phyloP scores from a whole-genome alignment of 768 basidiomycete genomes.

The Kwoniella heveanensis region DNA sequence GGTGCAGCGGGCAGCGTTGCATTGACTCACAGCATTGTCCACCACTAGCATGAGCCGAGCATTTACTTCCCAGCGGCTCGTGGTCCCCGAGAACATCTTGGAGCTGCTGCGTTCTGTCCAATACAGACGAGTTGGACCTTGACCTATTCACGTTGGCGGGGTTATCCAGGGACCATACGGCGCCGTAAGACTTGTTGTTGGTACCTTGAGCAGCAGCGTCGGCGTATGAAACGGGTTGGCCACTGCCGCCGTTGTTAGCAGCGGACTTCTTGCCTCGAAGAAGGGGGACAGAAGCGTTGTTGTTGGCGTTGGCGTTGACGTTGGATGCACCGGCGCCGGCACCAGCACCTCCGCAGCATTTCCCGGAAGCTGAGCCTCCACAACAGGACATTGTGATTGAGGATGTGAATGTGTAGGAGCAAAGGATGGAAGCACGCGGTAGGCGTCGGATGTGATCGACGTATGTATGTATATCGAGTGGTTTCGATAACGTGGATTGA shows the following conservation, averaged over 20 bases:
- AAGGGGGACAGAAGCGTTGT: constrained; percentile 21
- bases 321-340: constrained; percentile 7
- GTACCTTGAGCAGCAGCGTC: constrained; percentile 4
- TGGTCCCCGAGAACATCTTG: constrained; percentile 19
- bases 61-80: constrained; percentile 25
- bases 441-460: too few species aligned
- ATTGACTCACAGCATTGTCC: constrained; percentile 26
- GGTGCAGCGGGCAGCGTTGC: too few species aligned
- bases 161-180: constrained; percentile 23
- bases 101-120: constrained; percentile 11
- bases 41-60: constrained; percentile 22
- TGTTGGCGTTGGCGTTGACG: not conserved
- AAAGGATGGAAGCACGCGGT: too few species aligned
- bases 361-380: not conserved
- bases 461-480: too few species aligned
- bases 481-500: too few species aligned
- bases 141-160: not conserved
- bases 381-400: constrained; percentile 1
- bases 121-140: not conserved
- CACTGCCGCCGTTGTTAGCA: not conserved
- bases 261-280: constrained; percentile 10
- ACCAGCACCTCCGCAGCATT: constrained; percentile 16
- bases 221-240: constrained; percentile 12
- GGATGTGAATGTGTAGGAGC: not conserved
- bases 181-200: constrained; percentile 12